Evolutionary conservation across 495 filamentous ascomycete species (phyloP).

Genomic region (Aspergillus cristatus): DNA sequence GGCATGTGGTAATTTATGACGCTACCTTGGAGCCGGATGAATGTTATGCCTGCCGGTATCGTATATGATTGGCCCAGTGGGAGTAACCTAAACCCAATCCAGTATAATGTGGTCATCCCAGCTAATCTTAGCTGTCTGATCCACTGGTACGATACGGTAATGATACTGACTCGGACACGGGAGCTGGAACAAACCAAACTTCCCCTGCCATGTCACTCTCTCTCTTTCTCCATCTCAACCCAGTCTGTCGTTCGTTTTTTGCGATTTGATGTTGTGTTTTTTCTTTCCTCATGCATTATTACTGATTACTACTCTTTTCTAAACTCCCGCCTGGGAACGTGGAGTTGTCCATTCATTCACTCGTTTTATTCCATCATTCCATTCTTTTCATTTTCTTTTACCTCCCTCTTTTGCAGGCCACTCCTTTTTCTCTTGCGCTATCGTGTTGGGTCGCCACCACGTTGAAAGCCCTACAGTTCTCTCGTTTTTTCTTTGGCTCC

Average conservation of each 20-base stretch:
- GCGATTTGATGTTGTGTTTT: too few species aligned
- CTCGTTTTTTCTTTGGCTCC: background rate
- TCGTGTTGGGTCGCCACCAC: slow-evolving; percentile 16
- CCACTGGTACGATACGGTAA: too few species aligned
- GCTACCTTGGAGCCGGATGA: too few species aligned
- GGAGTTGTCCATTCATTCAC: slow-evolving; percentile 4
- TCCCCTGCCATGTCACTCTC: slow-evolving; percentile 22
- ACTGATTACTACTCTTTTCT: background rate
- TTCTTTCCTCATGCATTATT: slow-evolving; percentile 19
- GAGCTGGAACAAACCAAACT: too few species aligned
- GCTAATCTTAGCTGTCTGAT: too few species aligned
- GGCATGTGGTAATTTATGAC: too few species aligned
- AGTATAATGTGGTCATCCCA: too few species aligned
- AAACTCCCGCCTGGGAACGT: slow-evolving; percentile 1
- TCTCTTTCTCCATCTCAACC: slow-evolving; percentile 18
- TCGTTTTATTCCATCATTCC: slow-evolving; percentile 16
- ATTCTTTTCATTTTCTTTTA: slow-evolving; percentile 13
- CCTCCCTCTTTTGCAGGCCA: slow-evolving; percentile 19
- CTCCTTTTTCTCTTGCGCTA: slow-evolving; percentile 30
- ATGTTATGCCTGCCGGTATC: too few species aligned
- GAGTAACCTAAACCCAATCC: too few species aligned
- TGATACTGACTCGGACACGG: too few species aligned
- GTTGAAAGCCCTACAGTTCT: slow-evolving; percentile 9
- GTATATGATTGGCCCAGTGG: too few species aligned
- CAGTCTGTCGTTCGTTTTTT: slow-evolving; percentile 15